These are phyloP conservation scores for Alisma plantagoaquatica DNA, from an alignment of 106 monocot species.

Conservation along the genomic window DNA sequence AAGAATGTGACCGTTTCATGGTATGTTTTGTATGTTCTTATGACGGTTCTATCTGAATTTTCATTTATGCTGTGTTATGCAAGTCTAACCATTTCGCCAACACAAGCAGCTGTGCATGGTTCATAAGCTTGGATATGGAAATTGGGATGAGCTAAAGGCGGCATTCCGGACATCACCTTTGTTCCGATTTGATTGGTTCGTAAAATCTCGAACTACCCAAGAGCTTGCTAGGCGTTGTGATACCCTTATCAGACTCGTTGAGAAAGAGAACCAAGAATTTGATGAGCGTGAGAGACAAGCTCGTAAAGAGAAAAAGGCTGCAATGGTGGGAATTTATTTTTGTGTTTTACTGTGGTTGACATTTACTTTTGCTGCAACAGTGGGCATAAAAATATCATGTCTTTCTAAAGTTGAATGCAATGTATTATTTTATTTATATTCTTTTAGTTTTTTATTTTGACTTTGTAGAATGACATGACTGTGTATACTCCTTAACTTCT, in stretches of 20 bases:
- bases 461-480: no score
- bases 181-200: conserved; percentile 99
- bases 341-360: no score
- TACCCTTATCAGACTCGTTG: conserved; percentile 84
- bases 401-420: no score
- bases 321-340: no score
- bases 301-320: conserved; percentile 72
- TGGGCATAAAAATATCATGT: no score
- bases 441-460: no score
- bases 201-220: conserved; percentile 92
- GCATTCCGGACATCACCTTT: conserved; percentile 84
- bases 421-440: no score
- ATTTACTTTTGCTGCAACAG: no score
- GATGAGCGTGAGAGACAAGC: conserved; percentile 87
- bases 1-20: conserved; percentile 98
- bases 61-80: background rate
- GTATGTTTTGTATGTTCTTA: conserved; percentile 20
- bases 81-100: background rate
- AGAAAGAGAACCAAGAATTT: conserved; percentile 95
- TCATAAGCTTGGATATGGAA: conserved; percentile 93
- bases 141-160: conserved; percentile 93
- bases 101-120: conserved; percentile 84
- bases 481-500: no score
- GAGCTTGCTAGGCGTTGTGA: conserved; percentile 90
- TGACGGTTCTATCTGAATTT: conserved; percentile 2